These are phyloP conservation scores for Salix caprea DNA, from an alignment of 345 rosid species.

Conservation along the genomic window DNA sequence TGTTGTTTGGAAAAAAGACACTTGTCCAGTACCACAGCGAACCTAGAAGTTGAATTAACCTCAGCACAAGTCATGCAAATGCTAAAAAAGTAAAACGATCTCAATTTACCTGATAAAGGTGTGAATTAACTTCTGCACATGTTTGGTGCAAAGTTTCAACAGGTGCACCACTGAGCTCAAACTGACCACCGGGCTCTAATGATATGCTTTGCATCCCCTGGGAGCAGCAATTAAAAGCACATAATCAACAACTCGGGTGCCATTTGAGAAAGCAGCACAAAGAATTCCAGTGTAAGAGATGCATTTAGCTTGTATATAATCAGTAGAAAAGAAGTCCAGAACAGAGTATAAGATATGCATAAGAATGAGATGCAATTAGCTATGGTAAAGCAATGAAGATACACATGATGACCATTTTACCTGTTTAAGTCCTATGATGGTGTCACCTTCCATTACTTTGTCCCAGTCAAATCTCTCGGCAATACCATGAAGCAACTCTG, in stretches of 20 bases:
- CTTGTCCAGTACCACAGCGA: not conserved
- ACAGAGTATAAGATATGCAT: not conserved
- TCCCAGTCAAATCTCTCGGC: conserved; percentile 99
- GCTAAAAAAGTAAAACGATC: not conserved
- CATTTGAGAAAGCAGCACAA: not conserved
- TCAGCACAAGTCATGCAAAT: not conserved
- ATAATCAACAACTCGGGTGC: not conserved
- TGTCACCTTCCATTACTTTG: conserved; percentile 80
- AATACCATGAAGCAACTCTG: conserved; percentile 82
- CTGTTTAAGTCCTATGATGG: conserved; percentile 92
- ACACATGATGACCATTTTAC: conserved; percentile 28
- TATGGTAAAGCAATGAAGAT: not conserved
- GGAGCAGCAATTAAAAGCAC: conserved; percentile 8
- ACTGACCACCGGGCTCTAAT: conserved; percentile 97
- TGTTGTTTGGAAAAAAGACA: not conserved
- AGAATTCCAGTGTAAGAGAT: not conserved
- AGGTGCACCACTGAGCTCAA: conserved; percentile 99
- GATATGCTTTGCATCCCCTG: conserved; percentile 99
- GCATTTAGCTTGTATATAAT: not conserved
- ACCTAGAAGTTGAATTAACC: not conserved
- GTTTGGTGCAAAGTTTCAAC: conserved; percentile 99
- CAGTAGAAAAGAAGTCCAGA: conserved; percentile 1
- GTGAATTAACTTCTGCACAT: conserved; percentile 98
- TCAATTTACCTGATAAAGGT: conserved; percentile 80
- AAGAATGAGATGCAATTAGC: not conserved